phyloP scores from a whole-genome alignment of 768 basidiomycete genomes.

The Rhodotorula graminis region DNA sequence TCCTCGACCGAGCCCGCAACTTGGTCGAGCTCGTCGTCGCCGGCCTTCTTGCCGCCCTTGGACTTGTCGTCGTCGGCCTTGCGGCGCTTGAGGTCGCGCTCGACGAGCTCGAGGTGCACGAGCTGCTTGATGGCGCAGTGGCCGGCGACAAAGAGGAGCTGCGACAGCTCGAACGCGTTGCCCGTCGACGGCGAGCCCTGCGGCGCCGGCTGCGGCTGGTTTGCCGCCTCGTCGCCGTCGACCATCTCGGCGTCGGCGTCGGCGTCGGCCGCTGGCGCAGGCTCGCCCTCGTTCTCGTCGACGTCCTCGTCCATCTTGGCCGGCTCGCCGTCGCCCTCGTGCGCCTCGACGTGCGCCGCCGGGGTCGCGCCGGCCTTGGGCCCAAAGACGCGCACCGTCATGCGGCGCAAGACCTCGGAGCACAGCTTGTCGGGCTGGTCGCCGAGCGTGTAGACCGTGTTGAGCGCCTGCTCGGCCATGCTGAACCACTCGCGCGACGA shows the following conservation, averaged over 20 bases:
- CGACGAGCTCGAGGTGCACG: conserved; percentile 89
- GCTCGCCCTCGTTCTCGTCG: not conserved
- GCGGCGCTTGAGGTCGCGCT: conserved; percentile 91
- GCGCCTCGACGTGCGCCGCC: not conserved
- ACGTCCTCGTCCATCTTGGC: conserved; percentile 10
- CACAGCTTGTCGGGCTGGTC: conserved; percentile 87
- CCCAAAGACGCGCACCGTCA: conserved; percentile 69
- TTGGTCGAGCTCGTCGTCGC: conserved; percentile 86
- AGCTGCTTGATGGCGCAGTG: conserved; percentile 98
- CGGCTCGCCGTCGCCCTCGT: not conserved
- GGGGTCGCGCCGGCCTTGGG: conserved; percentile 15
- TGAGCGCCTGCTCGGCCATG: conserved; percentile 92
- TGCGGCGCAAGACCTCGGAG: conserved; percentile 69
- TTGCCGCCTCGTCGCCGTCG: conserved; percentile 27
- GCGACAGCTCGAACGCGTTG: conserved; percentile 81
- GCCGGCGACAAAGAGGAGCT: conserved; percentile 90
- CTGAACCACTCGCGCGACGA: conserved; percentile 88
- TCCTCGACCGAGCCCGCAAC: conserved; percentile 97
- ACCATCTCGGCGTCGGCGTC: conserved; percentile 23
- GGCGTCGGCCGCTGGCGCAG: not conserved
- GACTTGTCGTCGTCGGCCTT: conserved; percentile 78
- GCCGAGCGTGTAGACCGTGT: conserved; percentile 88
- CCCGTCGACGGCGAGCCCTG: conserved; percentile 51
- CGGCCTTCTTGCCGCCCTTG: conserved; percentile 55
- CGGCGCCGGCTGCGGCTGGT: not conserved